Conservation (phyloP, 2,329 filamentous ascomycete genomes). For the Botryotinia calthae region DNA sequence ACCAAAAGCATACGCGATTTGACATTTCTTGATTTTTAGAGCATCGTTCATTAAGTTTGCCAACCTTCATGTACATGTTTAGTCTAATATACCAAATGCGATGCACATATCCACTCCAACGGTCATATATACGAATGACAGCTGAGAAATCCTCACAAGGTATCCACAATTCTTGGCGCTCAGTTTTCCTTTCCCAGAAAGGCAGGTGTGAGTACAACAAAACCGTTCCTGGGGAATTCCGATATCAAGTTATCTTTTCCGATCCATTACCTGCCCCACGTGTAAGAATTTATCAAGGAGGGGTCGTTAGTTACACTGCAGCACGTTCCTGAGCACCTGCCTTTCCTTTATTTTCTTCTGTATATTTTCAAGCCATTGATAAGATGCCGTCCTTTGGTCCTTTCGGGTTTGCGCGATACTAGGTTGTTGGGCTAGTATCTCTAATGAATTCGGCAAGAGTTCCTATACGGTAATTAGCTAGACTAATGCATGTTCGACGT, state of each 20-base stretch:
- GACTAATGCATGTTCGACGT: not conserved
- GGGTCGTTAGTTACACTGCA: constrained; percentile 6
- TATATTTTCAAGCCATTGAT: not conserved
- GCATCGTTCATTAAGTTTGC: not conserved
- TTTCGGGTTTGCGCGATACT: not conserved
- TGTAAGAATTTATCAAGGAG: constrained; percentile 1
- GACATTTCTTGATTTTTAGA: not conserved
- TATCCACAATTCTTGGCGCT: constrained; percentile 16
- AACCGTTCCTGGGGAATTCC: constrained; percentile 12
- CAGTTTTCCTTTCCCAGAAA: not conserved
- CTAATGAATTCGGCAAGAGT: not conserved
- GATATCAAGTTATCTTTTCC: not conserved
- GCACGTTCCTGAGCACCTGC: not conserved
- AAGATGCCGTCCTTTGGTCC: not conserved
- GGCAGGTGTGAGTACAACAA: not conserved
- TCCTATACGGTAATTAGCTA: not conserved
- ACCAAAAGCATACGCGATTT: constrained; percentile 6
- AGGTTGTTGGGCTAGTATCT: not conserved
- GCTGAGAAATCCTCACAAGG: not conserved
- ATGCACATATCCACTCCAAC: constrained; percentile 6
- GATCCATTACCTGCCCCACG: constrained; percentile 13
- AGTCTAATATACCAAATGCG: not conserved
- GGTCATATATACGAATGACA: not conserved
- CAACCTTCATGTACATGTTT: not conserved
- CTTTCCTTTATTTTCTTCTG: not conserved